Conservation (phyloP, 306 rosid species). For the Herpetospermum pedunculosum region DNA sequence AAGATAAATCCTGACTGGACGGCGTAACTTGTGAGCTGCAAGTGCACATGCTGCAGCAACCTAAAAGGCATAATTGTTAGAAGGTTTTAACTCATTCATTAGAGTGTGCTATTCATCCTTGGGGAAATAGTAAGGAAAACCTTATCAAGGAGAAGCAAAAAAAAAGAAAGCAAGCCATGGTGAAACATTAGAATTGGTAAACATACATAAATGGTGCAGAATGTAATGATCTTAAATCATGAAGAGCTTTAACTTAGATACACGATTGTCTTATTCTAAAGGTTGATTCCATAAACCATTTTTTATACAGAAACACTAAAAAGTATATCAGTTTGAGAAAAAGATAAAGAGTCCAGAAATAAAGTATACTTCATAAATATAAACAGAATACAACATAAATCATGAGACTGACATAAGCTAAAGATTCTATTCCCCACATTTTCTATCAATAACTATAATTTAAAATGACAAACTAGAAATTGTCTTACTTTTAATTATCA, state of each 20-base stretch:
- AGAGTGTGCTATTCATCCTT: not conserved
- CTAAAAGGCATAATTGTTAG: slow-evolving; percentile 28
- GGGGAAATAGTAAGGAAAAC: not conserved
- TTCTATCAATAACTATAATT: too few relatives aligned
- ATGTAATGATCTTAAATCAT: not conserved
- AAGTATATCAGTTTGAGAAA: not conserved
- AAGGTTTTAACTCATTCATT: not conserved
- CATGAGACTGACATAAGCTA: not conserved
- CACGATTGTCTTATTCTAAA: not conserved
- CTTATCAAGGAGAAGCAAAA: not conserved
- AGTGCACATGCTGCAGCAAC: slow-evolving; percentile 78
- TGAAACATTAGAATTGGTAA: not conserved
- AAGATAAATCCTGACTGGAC: slow-evolving; percentile 69
- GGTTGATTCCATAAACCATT: not conserved
- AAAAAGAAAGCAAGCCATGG: not conserved
- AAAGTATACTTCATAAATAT: not conserved
- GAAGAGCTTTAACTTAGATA: not conserved
- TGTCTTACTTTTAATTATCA: not conserved
- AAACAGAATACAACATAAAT: not conserved
- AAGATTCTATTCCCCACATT: too few relatives aligned
- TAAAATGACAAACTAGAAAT: not conserved
- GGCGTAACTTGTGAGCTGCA: slow-evolving; percentile 62
- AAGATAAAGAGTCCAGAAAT: not conserved
- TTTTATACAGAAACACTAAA: not conserved
- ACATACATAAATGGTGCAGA: not conserved